These are phyloP conservation scores for Hyaloperonospora arabidopsidis DNA, from an alignment of 352 stramenopile genomes.

Conservation along the genomic window DNA sequence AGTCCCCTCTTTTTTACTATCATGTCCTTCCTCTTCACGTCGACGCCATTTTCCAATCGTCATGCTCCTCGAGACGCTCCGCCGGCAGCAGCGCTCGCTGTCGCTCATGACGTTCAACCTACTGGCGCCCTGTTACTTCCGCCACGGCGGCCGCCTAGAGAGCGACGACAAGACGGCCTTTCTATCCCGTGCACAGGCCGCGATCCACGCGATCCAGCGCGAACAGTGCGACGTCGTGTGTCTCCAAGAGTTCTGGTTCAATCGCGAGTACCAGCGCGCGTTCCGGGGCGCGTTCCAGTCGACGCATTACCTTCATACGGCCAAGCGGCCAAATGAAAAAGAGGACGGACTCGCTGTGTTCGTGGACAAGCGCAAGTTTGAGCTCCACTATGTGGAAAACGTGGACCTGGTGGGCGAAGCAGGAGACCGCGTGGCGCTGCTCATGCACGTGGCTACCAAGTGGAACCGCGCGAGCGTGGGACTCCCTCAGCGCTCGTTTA, in stretches of 20 bases:
- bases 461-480: slow-evolving; percentile 47
- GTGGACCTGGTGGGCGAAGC: slow-evolving; percentile 67
- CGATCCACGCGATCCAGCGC: slow-evolving; percentile 65
- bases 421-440: slow-evolving; percentile 74
- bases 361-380: slow-evolving; percentile 64
- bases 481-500: slow-evolving; percentile 59
- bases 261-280: slow-evolving; percentile 61
- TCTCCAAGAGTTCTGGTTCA: slow-evolving; percentile 83
- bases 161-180: slow-evolving; percentile 51
- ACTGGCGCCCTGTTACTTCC: slow-evolving; percentile 83
- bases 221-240: slow-evolving; percentile 72
- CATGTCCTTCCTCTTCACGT: no score
- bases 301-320: slow-evolving; percentile 64
- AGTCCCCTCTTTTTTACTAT: no score
- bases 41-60: neutral
- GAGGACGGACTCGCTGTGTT: slow-evolving; percentile 78
- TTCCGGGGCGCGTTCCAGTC: slow-evolving; percentile 56
- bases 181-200: slow-evolving; percentile 57
- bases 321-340: slow-evolving; percentile 70
- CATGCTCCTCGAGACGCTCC: slow-evolving; percentile 28
- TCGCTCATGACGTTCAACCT: slow-evolving; percentile 87
- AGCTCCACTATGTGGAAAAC: slow-evolving; percentile 71
- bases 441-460: slow-evolving; percentile 78
- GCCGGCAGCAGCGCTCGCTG: slow-evolving; percentile 26
- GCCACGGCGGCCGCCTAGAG: slow-evolving; percentile 66